Percentiles rank a stretch among this genome's conserved stretches.
These are phyloP conservation scores for Ascochyta rabiei DNA, from an alignment of 2,329 filamentous ascomycete genomes.

Conservation along the genomic window DNA sequence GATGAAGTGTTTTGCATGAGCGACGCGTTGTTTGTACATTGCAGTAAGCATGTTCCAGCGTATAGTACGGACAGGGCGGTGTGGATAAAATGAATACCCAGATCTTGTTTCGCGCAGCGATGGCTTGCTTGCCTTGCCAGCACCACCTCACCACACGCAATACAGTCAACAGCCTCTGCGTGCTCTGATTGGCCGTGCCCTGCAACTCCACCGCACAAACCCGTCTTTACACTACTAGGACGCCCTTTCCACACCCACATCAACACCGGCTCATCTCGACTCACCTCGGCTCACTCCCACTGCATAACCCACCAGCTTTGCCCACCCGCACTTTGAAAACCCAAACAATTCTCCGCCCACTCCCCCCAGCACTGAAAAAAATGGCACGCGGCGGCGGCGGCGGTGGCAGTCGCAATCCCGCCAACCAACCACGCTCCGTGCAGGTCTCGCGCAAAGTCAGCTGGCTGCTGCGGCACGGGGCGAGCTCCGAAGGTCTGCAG, in stretches of 20 bases:
- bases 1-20: neutral
- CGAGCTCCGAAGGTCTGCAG: conserved; percentile 63
- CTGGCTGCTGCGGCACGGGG: conserved; percentile 66
- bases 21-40: neutral
- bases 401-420: conserved; percentile 45
- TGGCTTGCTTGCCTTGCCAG: neutral
- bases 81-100: conserved; percentile 13
- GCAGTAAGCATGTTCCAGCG: neutral
- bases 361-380: conserved; percentile 19
- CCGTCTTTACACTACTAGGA: neutral
- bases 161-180: neutral
- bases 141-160: no score
- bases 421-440: conserved; percentile 50
- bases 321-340: no score
- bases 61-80: conserved; percentile 1
- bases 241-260: conserved; percentile 9
- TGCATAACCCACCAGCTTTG: neutral
- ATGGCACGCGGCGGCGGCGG: conserved; percentile 43
- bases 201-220: neutral
- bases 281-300: neutral
- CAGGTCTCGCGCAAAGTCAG: conserved; percentile 58
- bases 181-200: conserved; percentile 3
- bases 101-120: no score
- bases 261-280: conserved; percentile 2
- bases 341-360: conserved; percentile 29